A percentile compares a stretch with the other conserved stretches of the same genome.
phyloP scores from a whole-genome alignment of 1,284 basidiomycete genomes.

The Leccinum griseonigrum region DNA sequence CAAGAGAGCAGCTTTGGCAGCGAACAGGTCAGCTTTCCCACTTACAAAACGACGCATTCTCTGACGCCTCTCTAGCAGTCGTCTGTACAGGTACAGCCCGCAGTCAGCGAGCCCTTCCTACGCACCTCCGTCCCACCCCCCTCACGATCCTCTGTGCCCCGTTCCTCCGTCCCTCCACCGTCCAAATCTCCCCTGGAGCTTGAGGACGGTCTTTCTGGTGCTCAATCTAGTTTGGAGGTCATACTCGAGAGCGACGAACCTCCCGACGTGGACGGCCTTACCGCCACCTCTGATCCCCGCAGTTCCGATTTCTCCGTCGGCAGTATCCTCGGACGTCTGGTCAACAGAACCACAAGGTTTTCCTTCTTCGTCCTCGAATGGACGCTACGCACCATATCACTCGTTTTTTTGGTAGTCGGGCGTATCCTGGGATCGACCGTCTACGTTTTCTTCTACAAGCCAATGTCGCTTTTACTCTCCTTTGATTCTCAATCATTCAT shows the following conservation, averaged over 20 bases:
- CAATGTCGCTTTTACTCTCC: constrained; percentile 38
- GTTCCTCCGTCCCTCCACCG: constrained; percentile 36
- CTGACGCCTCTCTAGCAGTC: constrained; percentile 28
- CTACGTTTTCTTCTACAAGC: constrained; percentile 42
- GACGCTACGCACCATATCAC: constrained; percentile 31
- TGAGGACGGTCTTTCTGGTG: constrained; percentile 43
- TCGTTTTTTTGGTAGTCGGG: constrained; percentile 34
- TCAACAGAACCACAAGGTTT: constrained; percentile 34
- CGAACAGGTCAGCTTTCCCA: constrained; percentile 30
- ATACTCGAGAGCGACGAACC: constrained; percentile 59
- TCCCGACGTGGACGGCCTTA: constrained; percentile 31
- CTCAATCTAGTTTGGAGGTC: constrained; percentile 51
- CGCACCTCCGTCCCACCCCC: constrained; percentile 27
- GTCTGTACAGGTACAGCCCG: constrained; percentile 28
- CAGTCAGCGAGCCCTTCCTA: constrained; percentile 18
- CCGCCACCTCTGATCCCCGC: constrained; percentile 23
- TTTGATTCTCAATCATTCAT: constrained; percentile 30
- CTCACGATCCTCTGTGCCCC: constrained; percentile 31
- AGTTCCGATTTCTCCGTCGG: constrained; percentile 43
- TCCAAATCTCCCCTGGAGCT: constrained; percentile 18
- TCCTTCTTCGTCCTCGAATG: constrained; percentile 42
- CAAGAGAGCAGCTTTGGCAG: constrained; percentile 35
- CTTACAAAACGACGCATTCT: neutral
- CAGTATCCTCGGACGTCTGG: constrained; percentile 43
- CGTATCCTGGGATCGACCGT: constrained; percentile 43